A percentile compares a stretch with the other conserved stretches of the same genome.
Conservation (phyloP, 2,329 filamentous ascomycete genomes). For the Geosmithia putterillii region DNA sequence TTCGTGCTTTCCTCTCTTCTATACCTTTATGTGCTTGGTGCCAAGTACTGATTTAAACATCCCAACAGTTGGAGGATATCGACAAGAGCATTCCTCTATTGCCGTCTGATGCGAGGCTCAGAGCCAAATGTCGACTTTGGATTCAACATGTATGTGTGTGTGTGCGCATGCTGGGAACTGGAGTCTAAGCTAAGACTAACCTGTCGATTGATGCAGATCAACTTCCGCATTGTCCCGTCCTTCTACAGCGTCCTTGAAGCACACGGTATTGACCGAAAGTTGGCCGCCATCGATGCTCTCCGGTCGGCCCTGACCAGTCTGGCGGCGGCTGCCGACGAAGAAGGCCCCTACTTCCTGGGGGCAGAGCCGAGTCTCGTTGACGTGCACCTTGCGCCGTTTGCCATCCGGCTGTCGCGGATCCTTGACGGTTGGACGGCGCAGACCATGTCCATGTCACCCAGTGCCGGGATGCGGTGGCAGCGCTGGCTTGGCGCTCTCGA, state of each 20-base stretch:
- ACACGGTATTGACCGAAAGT: conserved; percentile 27
- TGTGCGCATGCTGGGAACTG: conserved; percentile 11
- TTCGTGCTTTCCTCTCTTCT: conserved; percentile 22
- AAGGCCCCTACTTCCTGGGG: conserved; percentile 58
- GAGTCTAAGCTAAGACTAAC: background rate
- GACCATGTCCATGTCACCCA: no score
- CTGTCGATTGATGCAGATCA: conserved; percentile 38
- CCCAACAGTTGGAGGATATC: conserved; percentile 57
- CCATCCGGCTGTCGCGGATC: conserved; percentile 55
- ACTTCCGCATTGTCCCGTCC: conserved; percentile 59
- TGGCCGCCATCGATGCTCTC: conserved; percentile 33
- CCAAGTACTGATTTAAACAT: background rate
- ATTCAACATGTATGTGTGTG: conserved; percentile 53
- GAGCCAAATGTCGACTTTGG: conserved; percentile 70
- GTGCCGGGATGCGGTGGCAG: conserved; percentile 53
- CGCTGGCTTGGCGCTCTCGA: conserved; percentile 62
- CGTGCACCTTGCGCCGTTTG: conserved; percentile 64
- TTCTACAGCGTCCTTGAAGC: conserved; percentile 67
- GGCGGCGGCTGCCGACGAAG: conserved; percentile 33
- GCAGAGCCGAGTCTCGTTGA: conserved; percentile 51
- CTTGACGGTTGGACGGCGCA: no score
- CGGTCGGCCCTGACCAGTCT: conserved; percentile 47
- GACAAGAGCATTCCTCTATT: conserved; percentile 47
- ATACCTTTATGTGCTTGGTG: conserved; percentile 2
- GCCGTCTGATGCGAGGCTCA: conserved; percentile 50